A percentile compares a stretch with the other conserved stretches of the same genome.
Conservation (phyloP, 768 basidiomycete species). For the Panellus pusillus region DNA sequence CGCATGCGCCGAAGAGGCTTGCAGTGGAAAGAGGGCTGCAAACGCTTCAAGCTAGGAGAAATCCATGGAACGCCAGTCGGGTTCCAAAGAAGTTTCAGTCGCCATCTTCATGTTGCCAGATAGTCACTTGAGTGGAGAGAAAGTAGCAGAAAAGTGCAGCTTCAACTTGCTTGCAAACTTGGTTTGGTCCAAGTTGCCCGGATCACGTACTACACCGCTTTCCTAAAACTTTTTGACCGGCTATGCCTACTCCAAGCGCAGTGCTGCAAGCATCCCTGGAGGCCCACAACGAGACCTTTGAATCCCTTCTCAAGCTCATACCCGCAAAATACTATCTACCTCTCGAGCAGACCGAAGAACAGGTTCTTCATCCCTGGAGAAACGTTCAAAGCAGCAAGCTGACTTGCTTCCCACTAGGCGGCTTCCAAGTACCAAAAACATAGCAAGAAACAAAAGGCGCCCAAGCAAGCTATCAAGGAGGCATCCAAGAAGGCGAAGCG, state of each 20-base stretch:
- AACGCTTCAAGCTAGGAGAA: too few species aligned
- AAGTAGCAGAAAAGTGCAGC: too few species aligned
- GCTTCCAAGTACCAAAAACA: slow-evolving; percentile 81
- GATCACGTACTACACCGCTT: background rate
- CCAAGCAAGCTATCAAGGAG: slow-evolving; percentile 87
- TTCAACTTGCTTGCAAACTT: too few species aligned
- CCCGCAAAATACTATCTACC: slow-evolving; percentile 88
- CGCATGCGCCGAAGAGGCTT: too few species aligned
- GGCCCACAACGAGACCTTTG: slow-evolving; percentile 84
- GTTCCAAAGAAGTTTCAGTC: too few species aligned
- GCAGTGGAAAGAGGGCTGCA: too few species aligned
- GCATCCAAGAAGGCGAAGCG: slow-evolving; percentile 85
- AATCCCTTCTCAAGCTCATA: slow-evolving; percentile 78
- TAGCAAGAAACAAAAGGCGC: slow-evolving; percentile 80
- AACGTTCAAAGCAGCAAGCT: background rate
- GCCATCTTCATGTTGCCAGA: too few species aligned
- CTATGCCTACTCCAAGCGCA: slow-evolving; percentile 50
- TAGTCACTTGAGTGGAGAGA: too few species aligned
- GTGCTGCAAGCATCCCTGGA: slow-evolving; percentile 67
- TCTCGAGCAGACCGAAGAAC: slow-evolving; percentile 63
- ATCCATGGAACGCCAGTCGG: too few species aligned
- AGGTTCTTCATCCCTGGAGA: slow-evolving; percentile 39
- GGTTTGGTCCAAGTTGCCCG: too few species aligned
- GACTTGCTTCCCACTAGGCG: slow-evolving; percentile 32
- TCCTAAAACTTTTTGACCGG: background rate